A percentile compares a stretch with the other conserved stretches of the same genome.
Conservation (phyloP, 371 early-diverging fungal genomes). For the Blakeslea trispora region DNA sequence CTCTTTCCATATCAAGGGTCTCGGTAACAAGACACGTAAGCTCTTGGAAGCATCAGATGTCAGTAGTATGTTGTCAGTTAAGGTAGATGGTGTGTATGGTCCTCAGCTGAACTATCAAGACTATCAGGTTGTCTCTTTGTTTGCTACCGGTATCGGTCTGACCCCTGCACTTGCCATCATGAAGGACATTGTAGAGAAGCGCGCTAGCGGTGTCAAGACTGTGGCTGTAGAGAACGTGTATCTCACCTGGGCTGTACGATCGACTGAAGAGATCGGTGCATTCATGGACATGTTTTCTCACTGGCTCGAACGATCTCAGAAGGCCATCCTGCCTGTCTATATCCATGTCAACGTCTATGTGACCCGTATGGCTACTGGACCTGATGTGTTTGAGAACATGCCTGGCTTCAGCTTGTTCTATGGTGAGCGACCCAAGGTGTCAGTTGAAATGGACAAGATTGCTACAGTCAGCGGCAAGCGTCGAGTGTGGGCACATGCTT, state of each 20-base stretch:
- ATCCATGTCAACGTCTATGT: slow-evolving; percentile 36
- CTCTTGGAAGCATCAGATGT: slow-evolving; percentile 16
- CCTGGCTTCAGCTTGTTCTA: slow-evolving; percentile 13
- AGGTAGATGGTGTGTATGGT: slow-evolving; percentile 50
- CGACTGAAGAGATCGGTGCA: slow-evolving; percentile 34
- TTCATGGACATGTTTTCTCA: slow-evolving; percentile 38
- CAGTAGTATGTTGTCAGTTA: slow-evolving; percentile 22
- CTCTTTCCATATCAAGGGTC: slow-evolving; percentile 45
- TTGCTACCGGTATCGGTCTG: slow-evolving; percentile 48
- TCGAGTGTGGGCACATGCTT: slow-evolving; percentile 40
- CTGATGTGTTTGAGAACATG: slow-evolving; percentile 17
- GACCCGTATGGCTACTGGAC: slow-evolving; percentile 25
- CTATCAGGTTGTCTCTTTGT: slow-evolving; percentile 32
- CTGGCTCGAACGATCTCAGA: slow-evolving; percentile 26
- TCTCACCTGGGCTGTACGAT: slow-evolving; percentile 43
- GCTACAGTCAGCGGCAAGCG: slow-evolving; percentile 14
- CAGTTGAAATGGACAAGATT: slow-evolving; percentile 29
- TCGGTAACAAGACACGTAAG: slow-evolving; percentile 37
- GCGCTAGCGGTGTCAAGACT: slow-evolving; percentile 38
- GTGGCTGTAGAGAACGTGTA: slow-evolving; percentile 43
- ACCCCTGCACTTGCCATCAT: slow-evolving; percentile 47
- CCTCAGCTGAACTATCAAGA: slow-evolving; percentile 45
- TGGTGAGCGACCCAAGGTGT: slow-evolving; percentile 28
- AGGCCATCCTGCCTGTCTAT: slow-evolving; percentile 25
- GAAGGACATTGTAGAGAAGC: slow-evolving; percentile 41